Conservation (phyloP, 169 alveolate genomes). For the Plasmodium inui region DNA sequence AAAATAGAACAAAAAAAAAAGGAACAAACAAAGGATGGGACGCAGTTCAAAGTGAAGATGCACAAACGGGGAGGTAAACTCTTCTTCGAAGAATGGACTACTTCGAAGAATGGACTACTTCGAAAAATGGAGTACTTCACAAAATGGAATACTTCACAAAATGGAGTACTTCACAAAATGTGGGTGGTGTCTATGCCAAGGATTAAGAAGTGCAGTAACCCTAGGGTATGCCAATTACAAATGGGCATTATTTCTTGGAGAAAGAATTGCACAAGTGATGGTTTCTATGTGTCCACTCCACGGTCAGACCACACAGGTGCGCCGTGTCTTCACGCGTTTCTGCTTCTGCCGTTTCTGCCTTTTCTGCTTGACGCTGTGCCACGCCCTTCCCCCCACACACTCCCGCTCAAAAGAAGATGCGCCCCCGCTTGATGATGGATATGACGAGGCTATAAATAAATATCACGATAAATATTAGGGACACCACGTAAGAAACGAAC, state of each 20-base stretch:
- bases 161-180: not conserved
- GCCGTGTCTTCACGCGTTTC: not conserved
- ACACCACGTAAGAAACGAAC: slow-evolving; percentile 50
- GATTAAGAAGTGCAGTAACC: not conserved
- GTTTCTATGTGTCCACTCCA: not conserved
- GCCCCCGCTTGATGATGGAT: slow-evolving; percentile 22
- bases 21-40: not conserved
- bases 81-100: too few relatives aligned
- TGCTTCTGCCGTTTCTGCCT: not conserved
- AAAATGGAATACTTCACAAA: too few relatives aligned
- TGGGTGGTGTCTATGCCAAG: not conserved
- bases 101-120: too few relatives aligned
- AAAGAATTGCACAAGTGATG: not conserved
- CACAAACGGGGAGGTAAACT: not conserved
- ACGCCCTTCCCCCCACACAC: too few relatives aligned
- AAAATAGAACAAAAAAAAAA: not conserved
- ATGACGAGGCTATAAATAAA: slow-evolving; percentile 68
- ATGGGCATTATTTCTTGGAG: not conserved
- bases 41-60: not conserved
- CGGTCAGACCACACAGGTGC: not conserved
- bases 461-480: slow-evolving; percentile 33
- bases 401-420: slow-evolving; percentile 22
- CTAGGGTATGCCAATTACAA: not conserved
- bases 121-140: too few relatives aligned
- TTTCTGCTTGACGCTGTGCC: not conserved